phyloP scores from a whole-genome alignment of 1,139 yeast species.

The Groenewaldozyma auringiensis region DNA sequence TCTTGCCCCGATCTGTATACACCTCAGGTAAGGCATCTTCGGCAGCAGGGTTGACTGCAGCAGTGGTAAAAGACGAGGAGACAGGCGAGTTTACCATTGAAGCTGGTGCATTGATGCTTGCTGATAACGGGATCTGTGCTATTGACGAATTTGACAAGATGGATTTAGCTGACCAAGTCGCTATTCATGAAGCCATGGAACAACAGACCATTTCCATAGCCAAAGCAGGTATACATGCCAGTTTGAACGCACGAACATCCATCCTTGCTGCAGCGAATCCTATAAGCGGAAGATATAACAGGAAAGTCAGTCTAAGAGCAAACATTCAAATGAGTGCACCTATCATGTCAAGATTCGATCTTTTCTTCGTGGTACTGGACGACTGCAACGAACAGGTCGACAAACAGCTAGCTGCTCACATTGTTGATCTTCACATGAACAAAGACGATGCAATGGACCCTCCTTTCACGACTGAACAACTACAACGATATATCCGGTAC shows the following conservation, averaged over 20 bases:
- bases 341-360: slow-evolving; percentile 95
- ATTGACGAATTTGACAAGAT: slow-evolving; percentile 98
- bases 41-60: slow-evolving; percentile 98
- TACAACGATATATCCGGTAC: slow-evolving; percentile 80
- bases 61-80: slow-evolving; percentile 96
- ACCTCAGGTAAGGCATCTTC: slow-evolving; percentile 98
- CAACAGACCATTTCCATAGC: slow-evolving; percentile 98
- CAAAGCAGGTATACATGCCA: slow-evolving; percentile 97
- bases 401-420: slow-evolving; percentile 83
- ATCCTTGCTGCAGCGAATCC: slow-evolving; percentile 98
- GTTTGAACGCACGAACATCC: slow-evolving; percentile 91
- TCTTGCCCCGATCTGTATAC: slow-evolving; percentile 90
- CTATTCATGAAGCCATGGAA: slow-evolving; percentile 99
- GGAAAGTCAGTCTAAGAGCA: slow-evolving; percentile 75
- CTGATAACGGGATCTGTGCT: slow-evolving; percentile 97
- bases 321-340: slow-evolving; percentile 98
- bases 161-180: slow-evolving; percentile 95
- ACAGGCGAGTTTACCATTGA: slow-evolving; percentile 96
- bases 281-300: slow-evolving; percentile 87
- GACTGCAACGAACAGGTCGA: slow-evolving; percentile 91
- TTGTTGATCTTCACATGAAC: slow-evolving; percentile 86
- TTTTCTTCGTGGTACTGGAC: slow-evolving; percentile 89
- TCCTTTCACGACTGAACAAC: slow-evolving; percentile 83
- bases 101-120: slow-evolving; percentile 98
- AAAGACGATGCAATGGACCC: slow-evolving; percentile 87